Base-by-base conservation (phyloP, 768 basidiomycete genomes). In the Hygrophoropsis aurantiaca region DNA sequence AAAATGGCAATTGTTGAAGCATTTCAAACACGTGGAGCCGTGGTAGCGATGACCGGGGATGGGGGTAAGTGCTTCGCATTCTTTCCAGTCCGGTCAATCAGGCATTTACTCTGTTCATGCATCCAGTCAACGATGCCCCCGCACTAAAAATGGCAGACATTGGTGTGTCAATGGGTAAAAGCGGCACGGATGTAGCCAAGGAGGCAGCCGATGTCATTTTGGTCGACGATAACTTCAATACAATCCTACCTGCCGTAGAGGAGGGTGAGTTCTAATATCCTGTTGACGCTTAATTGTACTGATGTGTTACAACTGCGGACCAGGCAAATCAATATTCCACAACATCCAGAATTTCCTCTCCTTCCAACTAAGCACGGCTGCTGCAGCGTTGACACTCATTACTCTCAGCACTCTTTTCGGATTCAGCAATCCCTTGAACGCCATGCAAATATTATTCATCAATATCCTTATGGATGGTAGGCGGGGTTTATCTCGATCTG, bases 381-480 rank as follows among this genome's bases (percentile, higher is more conserved):
- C 92, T 3, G 93, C 95, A 18, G 94, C 94, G 3, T 73, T 98
- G 54, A 85, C 90, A n/a, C 74, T 98, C 55, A 97, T 98, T 69
- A 94, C 94, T 2, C 74, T 97, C 46, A 92, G 90, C 64, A 98
- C 94, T 18, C 77, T 94, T 64, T 82, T 98, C 57, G 84, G 87
- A 11, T 74, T 97, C 26, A 85, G 83, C 58, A 97, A 95, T 59
- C 94, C 94, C 3, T 76, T 98, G 52, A 98, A 98, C 59, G 86
- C 94, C 3, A 97, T 97, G 94, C 94, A 98, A 66, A 98, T 98
- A 58, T 71, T 98, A n/a, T 98, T 97, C 64, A 97, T 97, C 60
- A 97, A 98, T 69, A 97, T 97, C 62, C 79, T 98, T 40, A 98
- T 98, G 94, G 95, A 98, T 54, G 94, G 93, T 87, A 47, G 26